A percentile compares a stretch with the other conserved stretches of the same genome.
phyloP scores from a whole-genome alignment of 345 rosid genomes.

The Melaleuca alternifolia region DNA sequence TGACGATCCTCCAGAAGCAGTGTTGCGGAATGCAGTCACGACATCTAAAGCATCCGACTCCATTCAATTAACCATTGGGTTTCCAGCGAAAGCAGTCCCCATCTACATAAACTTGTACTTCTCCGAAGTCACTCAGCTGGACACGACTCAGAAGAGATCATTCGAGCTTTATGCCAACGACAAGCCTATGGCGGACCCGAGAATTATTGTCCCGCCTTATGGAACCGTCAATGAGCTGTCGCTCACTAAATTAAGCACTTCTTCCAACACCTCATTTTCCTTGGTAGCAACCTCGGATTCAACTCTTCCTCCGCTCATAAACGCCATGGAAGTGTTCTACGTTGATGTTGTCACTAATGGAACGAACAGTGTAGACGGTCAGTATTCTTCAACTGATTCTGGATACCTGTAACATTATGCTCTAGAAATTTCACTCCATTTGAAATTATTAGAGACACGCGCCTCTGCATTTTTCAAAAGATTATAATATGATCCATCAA shows the following conservation, averaged over 20 bases:
- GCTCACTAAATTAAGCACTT: constrained; percentile 4
- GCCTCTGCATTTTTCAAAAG: no score
- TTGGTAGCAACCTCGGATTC: constrained; percentile 21
- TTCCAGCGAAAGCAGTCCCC: constrained; percentile 8
- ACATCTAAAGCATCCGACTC: constrained; percentile 1
- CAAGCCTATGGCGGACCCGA: neutral
- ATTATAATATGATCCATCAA: neutral
- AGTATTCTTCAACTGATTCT: neutral
- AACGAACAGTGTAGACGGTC: constrained; percentile 23
- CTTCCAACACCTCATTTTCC: constrained; percentile 19
- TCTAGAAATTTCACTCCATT: neutral
- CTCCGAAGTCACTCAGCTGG: constrained; percentile 28
- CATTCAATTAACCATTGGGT: neutral
- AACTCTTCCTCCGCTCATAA: constrained; percentile 37
- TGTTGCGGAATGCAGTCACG: constrained; percentile 22
- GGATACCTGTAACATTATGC: neutral
- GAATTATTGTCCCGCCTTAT: constrained; percentile 18
- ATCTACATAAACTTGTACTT: constrained; percentile 27
- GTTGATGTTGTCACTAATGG: constrained; percentile 17
- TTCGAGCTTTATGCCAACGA: constrained; percentile 10
- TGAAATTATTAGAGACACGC: no score
- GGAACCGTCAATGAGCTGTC: constrained; percentile 4
- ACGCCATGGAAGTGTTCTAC: constrained; percentile 27
- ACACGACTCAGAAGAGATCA: constrained; percentile 20
- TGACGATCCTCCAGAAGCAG: constrained; percentile 24